Conservation (phyloP, 2,329 filamentous ascomycete species). For the Aspergillus calidoustus region DNA sequence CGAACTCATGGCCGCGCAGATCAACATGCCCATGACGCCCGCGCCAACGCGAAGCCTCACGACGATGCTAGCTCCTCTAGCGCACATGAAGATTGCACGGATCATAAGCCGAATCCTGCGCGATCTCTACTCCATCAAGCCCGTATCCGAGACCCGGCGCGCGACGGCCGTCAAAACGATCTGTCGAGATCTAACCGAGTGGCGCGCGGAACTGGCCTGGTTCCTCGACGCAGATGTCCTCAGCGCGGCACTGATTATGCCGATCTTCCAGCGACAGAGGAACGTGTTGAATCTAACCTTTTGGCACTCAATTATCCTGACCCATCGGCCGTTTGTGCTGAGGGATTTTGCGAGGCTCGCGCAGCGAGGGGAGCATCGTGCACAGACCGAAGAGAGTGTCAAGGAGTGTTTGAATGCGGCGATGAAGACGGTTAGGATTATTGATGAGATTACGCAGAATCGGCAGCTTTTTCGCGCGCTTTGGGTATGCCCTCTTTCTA, state of each 20-base stretch:
- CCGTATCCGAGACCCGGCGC: slow-evolving; percentile 3
- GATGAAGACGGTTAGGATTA: slow-evolving; percentile 1
- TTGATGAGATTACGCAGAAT: slow-evolving; percentile 10
- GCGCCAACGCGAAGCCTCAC: neutral
- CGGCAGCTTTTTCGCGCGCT: slow-evolving; percentile 4
- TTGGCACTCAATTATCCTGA: slow-evolving; percentile 50
- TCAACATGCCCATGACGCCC: neutral
- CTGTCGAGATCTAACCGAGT: slow-evolving; percentile 39
- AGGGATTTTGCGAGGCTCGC: neutral
- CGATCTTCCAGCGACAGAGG: slow-evolving; percentile 49
- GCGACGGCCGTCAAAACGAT: slow-evolving; percentile 33
- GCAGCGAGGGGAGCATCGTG: neutral
- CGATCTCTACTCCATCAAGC: slow-evolving; percentile 16
- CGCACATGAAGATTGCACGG: slow-evolving; percentile 3
- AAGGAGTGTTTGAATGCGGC: slow-evolving; percentile 4
- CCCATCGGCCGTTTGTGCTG: slow-evolving; percentile 40
- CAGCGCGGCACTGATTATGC: slow-evolving; percentile 37
- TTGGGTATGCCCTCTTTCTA: slow-evolving; percentile 3
- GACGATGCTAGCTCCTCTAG: slow-evolving; percentile 1
- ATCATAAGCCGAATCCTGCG: slow-evolving; percentile 10
- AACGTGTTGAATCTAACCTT: slow-evolving; percentile 50
- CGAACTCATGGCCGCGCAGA: neutral
- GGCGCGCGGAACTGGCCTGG: slow-evolving; percentile 40
- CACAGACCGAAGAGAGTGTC: neutral
- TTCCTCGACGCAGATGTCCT: slow-evolving; percentile 42